Evolutionary conservation across 2,329 filamentous ascomycete genomes (phyloP).

Genomic region (Bipolaris zeicola): DNA sequence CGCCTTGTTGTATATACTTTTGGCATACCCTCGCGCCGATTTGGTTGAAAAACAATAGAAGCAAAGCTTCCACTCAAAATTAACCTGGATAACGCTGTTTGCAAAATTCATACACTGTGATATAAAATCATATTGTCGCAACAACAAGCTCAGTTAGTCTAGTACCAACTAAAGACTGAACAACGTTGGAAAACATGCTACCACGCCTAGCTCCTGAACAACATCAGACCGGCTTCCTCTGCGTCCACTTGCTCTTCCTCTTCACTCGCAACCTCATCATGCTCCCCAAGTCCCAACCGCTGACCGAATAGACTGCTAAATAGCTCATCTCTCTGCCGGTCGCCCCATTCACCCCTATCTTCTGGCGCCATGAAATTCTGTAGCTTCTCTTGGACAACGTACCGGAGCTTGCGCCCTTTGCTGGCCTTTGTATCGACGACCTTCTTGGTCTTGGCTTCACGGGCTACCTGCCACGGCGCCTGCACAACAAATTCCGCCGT

Average conservation of each 20-base stretch:
- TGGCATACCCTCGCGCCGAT: not conserved
- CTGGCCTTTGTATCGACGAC: slow-evolving; percentile 91
- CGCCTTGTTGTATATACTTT: not conserved
- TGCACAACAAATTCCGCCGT: slow-evolving; percentile 57
- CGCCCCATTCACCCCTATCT: slow-evolving; percentile 79
- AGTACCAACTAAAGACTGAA: not conserved
- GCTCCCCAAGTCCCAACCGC: slow-evolving; percentile 52
- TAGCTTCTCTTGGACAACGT: slow-evolving; percentile 94
- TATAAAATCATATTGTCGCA: not conserved
- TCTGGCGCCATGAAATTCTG: slow-evolving; percentile 98
- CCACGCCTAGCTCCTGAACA: slow-evolving; percentile 45
- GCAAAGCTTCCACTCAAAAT: not conserved
- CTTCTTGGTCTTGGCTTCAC: slow-evolving; percentile 82
- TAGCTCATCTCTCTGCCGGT: slow-evolving; percentile 72
- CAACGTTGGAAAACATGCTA: not conserved
- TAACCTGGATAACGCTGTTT: not conserved
- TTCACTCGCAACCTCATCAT: slow-evolving; percentile 46
- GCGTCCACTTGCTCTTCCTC: slow-evolving; percentile 45
- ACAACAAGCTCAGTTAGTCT: not conserved
- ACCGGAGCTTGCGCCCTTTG: slow-evolving; percentile 92
- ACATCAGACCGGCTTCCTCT: slow-evolving; percentile 45
- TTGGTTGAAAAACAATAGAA: not conserved
- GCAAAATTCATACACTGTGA: not conserved
- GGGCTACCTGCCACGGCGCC: slow-evolving; percentile 65
- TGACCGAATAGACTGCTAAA: slow-evolving; percentile 59